phyloP scores from a whole-genome alignment of 257 asterid species.

The Solanum ossicruentum region DNA sequence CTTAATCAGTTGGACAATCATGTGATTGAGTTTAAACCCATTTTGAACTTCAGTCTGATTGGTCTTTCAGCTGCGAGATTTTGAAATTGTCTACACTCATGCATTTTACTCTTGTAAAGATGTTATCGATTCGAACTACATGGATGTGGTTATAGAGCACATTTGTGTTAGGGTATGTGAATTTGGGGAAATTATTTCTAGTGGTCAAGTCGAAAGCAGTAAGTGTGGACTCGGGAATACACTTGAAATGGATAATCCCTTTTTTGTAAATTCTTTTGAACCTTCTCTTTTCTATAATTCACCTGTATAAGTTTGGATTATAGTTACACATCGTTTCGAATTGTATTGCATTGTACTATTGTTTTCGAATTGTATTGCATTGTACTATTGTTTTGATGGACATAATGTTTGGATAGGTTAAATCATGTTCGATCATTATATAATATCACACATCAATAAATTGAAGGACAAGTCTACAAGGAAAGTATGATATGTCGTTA shows the following conservation, averaged over 20 bases:
- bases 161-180: not conserved
- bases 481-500: not conserved
- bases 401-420: not conserved
- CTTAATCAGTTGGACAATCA: not conserved
- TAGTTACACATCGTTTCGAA: not conserved
- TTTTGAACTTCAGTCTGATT: not conserved
- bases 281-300: not conserved
- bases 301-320: not conserved
- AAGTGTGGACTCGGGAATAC: not conserved
- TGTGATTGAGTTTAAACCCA: not conserved
- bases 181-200: not conserved
- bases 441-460: not conserved
- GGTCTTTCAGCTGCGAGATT: not conserved
- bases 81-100: not conserved
- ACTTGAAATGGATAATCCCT: not conserved
- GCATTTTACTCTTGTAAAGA: not conserved
- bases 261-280: not conserved
- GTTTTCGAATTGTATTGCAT: not conserved
- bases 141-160: not conserved
- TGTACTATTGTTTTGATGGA: not conserved
- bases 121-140: not conserved
- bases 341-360: not conserved
- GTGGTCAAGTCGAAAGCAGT: not conserved
- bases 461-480: not conserved
- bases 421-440: not conserved